Base-by-base conservation (phyloP, 2,329 filamentous ascomycete species). In the Trichophyton rubrum region DNA sequence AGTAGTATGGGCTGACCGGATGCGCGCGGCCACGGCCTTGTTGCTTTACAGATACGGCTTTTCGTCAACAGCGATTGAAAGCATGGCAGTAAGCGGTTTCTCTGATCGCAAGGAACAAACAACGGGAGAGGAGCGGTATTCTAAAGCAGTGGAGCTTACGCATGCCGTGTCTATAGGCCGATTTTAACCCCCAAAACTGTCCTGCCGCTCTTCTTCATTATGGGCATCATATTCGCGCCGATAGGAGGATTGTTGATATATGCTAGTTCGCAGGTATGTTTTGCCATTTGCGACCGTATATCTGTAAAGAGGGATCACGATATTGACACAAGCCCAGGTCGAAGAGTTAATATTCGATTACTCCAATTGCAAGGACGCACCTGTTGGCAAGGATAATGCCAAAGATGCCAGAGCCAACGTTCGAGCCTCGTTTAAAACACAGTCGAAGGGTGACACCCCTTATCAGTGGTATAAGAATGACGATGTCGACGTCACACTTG, bases 161-260 rank as follows among this genome's bases (percentile, higher is more conserved):
- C 24, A 27, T 6, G 53, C 45, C 33, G 33, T 3, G 33, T 13
- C 33, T 17, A 43, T 70, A 93, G 89, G 77, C 92, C 92, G 41
- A 96, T 97, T 70, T 80, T 96, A 58, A 97, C 92, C 2, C 92
- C 92, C 1, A 96, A 96, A 78, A 96, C 90, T 53, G 90, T 95
- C 40, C 79, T 95, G 38, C 90, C 90, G 63, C 82, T 96, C 62
- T 96, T 96, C 79, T 96, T 96, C 73, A 83, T 83, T 58, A 86
- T 96, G 68, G 91, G 90, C 62, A 82, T 96, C 68, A 89, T 97
- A 72, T 96, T 96, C 73, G 91, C 91, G 38, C 90, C 92, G 60
- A 91, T 97, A 66, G 92, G 92, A 47, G 92, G 90, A 58, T 76
- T 93, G 56, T 78, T 97, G 57, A 78, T 96, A 60, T 96, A 87